Evolutionary conservation across 106 monocot genomes (phyloP).

Genomic region (Dioscorea dumetorum): DNA sequence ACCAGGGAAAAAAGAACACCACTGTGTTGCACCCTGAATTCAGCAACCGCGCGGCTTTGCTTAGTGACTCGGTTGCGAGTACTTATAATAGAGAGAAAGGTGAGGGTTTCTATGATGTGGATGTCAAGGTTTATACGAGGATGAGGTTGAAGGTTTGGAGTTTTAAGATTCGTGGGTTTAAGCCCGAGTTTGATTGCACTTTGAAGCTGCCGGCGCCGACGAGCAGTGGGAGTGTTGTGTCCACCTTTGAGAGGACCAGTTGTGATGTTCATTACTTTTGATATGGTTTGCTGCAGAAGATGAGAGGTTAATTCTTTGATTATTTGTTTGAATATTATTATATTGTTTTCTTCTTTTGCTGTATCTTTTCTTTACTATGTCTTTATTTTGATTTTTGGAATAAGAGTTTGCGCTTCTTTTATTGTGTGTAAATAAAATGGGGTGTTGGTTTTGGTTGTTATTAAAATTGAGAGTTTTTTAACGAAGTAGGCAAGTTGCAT

Average conservation of each 20-base stretch:
- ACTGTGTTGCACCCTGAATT: constrained; percentile 1
- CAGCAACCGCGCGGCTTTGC: background rate
- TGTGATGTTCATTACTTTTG: background rate
- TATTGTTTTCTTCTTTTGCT: too few species aligned
- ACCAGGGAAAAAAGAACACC: constrained; percentile 22
- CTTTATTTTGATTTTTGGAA: too few species aligned
- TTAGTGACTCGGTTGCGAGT: background rate
- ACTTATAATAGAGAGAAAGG: constrained; percentile 8
- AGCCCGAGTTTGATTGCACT: constrained; percentile 6
- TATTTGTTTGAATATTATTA: too few species aligned
- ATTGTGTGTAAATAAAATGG: too few species aligned
- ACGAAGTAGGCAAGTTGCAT: too few species aligned
- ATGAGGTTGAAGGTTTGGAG: constrained; percentile 6
- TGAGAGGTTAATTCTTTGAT: too few species aligned
- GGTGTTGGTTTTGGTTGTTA: too few species aligned
- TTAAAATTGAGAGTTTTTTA: too few species aligned
- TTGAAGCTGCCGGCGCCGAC: constrained; percentile 8
- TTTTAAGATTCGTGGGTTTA: background rate
- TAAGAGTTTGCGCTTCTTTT: too few species aligned
- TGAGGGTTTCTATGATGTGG: constrained; percentile 3
- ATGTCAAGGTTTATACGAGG: background rate
- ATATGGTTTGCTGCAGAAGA: background rate
- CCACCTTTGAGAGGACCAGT: constrained; percentile 7
- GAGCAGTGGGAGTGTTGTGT: background rate
- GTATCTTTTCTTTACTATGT: too few species aligned